Conservation (phyloP, 2,329 filamentous ascomycete species). For the Cercospora zeae-maydis region DNA sequence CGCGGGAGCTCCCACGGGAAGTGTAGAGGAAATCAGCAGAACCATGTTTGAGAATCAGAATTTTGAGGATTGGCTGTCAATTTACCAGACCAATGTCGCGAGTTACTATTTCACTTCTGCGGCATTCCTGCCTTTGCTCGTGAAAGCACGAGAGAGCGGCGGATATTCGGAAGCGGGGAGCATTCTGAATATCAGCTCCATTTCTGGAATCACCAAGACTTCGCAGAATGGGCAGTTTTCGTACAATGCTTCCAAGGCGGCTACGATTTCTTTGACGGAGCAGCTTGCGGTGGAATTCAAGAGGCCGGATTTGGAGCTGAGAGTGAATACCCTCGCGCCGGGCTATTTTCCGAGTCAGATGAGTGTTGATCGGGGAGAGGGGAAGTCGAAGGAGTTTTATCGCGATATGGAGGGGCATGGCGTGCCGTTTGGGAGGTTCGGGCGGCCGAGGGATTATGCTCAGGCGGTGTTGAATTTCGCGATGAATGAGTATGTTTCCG, state of each 20-base stretch:
- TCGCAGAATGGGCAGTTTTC: slow-evolving; percentile 45
- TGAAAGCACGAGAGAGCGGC: slow-evolving; percentile 41
- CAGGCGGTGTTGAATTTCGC: slow-evolving; percentile 53
- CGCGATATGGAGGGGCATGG: slow-evolving; percentile 29
- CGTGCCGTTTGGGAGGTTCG: slow-evolving; percentile 41
- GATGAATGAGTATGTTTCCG: slow-evolving; percentile 61
- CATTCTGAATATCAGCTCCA: slow-evolving; percentile 47
- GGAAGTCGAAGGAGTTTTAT: slow-evolving; percentile 50
- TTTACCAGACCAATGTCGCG: slow-evolving; percentile 47
- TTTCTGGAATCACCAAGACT: slow-evolving; percentile 45
- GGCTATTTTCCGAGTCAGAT: slow-evolving; percentile 58
- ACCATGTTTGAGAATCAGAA: slow-evolving; percentile 44
- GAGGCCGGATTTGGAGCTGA: slow-evolving; percentile 49
- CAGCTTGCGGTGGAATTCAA: slow-evolving; percentile 53
- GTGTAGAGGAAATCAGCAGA: slow-evolving; percentile 56
- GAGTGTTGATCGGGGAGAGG: slow-evolving; percentile 50
- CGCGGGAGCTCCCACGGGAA: slow-evolving; percentile 25
- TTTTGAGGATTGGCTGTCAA: slow-evolving; percentile 44
- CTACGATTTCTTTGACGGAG: slow-evolving; percentile 54
- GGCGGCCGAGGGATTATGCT: slow-evolving; percentile 45
- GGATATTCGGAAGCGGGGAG: slow-evolving; percentile 42
- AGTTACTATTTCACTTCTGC: slow-evolving; percentile 46
- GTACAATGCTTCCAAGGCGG: slow-evolving; percentile 51
- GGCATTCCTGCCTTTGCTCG: slow-evolving; percentile 45
- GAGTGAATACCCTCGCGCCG: slow-evolving; percentile 56